These are phyloP conservation scores for Fusarium goolgardi DNA, from an alignment of 2,329 filamentous ascomycete species.

Conservation along the genomic window DNA sequence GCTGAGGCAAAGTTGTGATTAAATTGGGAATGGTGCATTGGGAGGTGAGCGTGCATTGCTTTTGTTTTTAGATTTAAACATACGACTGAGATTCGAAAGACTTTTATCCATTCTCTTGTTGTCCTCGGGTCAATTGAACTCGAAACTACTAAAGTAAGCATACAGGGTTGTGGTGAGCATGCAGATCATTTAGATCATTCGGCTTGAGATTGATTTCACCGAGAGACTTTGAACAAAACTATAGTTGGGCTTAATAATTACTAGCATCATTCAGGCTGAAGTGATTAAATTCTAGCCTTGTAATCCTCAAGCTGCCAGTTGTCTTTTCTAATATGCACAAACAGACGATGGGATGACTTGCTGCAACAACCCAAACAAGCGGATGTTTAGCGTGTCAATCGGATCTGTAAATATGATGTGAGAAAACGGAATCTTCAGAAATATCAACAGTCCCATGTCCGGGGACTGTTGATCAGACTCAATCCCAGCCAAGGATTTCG, in stretches of 20 bases:
- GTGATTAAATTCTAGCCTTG: not conserved
- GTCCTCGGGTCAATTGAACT: not conserved
- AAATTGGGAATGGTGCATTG: not conserved
- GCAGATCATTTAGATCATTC: not conserved
- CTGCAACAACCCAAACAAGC: not conserved
- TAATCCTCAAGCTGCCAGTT: not conserved
- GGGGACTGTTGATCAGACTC: not conserved
- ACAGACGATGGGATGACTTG: not conserved
- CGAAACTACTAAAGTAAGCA: not conserved
- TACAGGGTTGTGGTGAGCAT: not conserved
- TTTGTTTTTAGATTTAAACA: not conserved
- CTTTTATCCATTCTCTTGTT: not conserved
- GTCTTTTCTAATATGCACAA: not conserved
- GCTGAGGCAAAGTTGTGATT: conserved; percentile 39
- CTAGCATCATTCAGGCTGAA: not conserved
- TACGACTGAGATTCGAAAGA: not conserved
- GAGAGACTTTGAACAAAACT: not conserved
- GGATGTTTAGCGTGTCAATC: no score
- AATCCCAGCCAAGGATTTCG: not conserved
- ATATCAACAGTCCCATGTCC: no score
- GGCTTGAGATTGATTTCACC: not conserved
- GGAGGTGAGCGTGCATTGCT: conserved; percentile 30
- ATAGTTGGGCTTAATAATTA: not conserved
- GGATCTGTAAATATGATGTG: no score
- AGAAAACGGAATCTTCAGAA: not conserved